A percentile compares a stretch with the other conserved stretches of the same genome.
phyloP scores from a whole-genome alignment of 495 filamentous ascomycete genomes.

The Umbilicaria muhlenbergii region DNA sequence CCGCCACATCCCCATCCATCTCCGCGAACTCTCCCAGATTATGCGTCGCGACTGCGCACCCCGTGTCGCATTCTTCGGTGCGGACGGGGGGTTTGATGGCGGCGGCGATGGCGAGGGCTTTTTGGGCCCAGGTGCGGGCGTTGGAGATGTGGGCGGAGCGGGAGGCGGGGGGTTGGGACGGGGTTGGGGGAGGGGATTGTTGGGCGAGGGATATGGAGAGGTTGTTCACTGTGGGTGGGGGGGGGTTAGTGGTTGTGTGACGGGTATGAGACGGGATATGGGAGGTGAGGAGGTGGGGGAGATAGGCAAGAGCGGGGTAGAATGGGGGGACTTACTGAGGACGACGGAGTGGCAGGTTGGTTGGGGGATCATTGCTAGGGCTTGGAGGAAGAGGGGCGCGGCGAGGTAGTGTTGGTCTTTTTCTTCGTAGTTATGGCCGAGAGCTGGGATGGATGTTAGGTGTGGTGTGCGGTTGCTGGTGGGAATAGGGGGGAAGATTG shows the following conservation, averaged over 20 bases:
- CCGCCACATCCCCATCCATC: slow-evolving; percentile 44
- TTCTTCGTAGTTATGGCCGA: slow-evolving; percentile 56
- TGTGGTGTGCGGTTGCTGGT: neutral
- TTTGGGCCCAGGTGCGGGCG: slow-evolving; percentile 58
- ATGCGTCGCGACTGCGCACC: slow-evolving; percentile 67
- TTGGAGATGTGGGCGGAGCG: slow-evolving; percentile 1
- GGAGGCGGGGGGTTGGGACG: slow-evolving; percentile 1
- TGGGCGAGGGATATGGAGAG: slow-evolving; percentile 11
- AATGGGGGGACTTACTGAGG: slow-evolving; percentile 35
- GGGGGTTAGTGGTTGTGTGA: slow-evolving; percentile 15
- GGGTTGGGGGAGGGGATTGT: slow-evolving; percentile 7
- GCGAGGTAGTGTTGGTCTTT: slow-evolving; percentile 61
- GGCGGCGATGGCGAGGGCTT: slow-evolving; percentile 46
- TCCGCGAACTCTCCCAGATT: slow-evolving; percentile 75
- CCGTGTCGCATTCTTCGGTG: slow-evolving; percentile 70
- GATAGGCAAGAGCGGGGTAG: slow-evolving; percentile 13
- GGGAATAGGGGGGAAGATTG: neutral
- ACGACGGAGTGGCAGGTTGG: slow-evolving; percentile 57
- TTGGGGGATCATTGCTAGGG: slow-evolving; percentile 41
- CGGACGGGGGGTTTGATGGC: slow-evolving; percentile 41
- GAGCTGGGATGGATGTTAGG: slow-evolving; percentile 22
- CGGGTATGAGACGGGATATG: slow-evolving; percentile 26
- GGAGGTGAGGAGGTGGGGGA: slow-evolving; percentile 41
- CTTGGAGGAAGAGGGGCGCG: slow-evolving; percentile 76
- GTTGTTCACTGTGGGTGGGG: slow-evolving; percentile 10